Evolutionary conservation across 169 alveolate genomes (phyloP).

Genomic region (Cryptosporidium tyzzeri): DNA sequence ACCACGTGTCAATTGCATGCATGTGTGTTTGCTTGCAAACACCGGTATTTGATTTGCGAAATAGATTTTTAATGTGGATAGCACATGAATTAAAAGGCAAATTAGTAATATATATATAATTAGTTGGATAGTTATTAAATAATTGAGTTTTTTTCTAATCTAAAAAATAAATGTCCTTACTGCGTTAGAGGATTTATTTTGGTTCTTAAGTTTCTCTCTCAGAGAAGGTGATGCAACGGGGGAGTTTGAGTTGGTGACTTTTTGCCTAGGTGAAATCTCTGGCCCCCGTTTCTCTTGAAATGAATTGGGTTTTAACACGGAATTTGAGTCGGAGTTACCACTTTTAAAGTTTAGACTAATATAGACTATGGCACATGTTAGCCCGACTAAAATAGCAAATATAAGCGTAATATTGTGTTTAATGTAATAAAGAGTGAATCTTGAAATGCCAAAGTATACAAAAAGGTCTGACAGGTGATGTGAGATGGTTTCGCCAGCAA

Average conservation of each 20-base stretch:
- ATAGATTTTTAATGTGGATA: not conserved
- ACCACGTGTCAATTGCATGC: not conserved
- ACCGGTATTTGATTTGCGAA: not conserved
- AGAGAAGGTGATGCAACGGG: not conserved
- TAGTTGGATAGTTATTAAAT: not conserved
- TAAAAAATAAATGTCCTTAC: conserved; percentile 1
- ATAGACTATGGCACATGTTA: not conserved
- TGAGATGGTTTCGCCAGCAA: conserved; percentile 17
- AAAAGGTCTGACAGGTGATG: not conserved
- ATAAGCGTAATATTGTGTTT: not conserved
- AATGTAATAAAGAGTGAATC: not conserved
- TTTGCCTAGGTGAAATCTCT: not conserved
- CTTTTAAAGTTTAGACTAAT: not conserved
- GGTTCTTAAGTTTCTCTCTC: conserved; percentile 9
- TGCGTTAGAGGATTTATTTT: not conserved
- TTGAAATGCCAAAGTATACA: conserved; percentile 2
- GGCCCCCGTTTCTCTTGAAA: conserved; percentile 2
- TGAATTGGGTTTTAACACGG: not conserved
- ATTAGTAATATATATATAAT: not conserved
- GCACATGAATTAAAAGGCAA: not conserved
- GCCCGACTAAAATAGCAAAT: not conserved
- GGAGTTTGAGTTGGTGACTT: not conserved
- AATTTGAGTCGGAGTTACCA: not conserved
- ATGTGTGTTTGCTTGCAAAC: not conserved
- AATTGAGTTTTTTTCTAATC: not conserved